Percentiles rank a stretch among this genome's conserved stretches.
phyloP scores from a whole-genome alignment of 139 green algal genomes.

The Micromonas commoda region DNA sequence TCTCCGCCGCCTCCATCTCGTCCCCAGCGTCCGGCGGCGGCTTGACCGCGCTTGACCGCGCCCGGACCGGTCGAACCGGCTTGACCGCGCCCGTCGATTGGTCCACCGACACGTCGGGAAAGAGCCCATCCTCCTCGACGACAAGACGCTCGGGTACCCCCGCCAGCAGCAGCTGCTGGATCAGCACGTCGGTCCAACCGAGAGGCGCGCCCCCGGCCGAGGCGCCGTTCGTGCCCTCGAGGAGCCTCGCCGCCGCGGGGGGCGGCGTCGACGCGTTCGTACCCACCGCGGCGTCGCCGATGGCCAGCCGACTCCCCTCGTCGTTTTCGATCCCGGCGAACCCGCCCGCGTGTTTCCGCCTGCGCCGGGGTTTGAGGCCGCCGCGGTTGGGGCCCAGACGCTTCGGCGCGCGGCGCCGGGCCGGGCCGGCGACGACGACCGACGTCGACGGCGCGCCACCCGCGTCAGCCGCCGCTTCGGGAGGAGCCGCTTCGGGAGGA shows the following conservation, averaged over 20 bases:
- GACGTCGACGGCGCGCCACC: too few relatives aligned
- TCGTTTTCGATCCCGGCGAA: background rate
- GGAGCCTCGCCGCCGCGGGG: background rate
- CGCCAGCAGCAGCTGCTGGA: background rate
- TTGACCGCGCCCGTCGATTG: too few relatives aligned
- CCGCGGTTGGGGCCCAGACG: background rate
- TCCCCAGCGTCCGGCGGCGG: too few relatives aligned
- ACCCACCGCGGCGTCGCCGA: too few relatives aligned
- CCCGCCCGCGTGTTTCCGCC: background rate
- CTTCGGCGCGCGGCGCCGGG: background rate
- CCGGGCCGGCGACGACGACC: too few relatives aligned
- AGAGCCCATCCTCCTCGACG: background rate
- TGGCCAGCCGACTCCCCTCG: background rate
- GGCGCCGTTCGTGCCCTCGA: background rate
- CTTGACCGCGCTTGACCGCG: too few relatives aligned
- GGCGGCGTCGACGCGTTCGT: background rate
- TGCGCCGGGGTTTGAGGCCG: background rate
- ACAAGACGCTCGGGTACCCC: conserved; percentile 3
- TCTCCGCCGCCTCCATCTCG: too few relatives aligned
- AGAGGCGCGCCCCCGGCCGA: background rate
- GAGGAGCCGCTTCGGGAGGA: too few relatives aligned
- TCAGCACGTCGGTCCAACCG: background rate
- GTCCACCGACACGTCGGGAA: too few relatives aligned
- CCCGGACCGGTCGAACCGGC: too few relatives aligned
- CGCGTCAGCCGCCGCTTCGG: too few relatives aligned